These are phyloP conservation scores for Balamuthia mandrillaris DNA, from an alignment of 208 protist genomes.

Conservation along the genomic window DNA sequence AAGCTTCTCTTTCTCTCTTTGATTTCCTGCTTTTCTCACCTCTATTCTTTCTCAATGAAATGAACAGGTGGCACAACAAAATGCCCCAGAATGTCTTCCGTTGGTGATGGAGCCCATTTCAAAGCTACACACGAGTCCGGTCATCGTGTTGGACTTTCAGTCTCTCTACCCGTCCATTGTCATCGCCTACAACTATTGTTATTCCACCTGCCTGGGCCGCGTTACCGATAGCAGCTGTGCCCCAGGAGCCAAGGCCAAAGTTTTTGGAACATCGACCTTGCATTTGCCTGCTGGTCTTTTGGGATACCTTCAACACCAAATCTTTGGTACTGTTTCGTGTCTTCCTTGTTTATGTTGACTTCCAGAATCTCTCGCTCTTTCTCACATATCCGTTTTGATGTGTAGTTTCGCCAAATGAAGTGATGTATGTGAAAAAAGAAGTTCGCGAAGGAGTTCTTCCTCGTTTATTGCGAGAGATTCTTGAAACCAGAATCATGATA, in stretches of 20 bases:
- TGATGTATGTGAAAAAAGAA: conserved; percentile 47
- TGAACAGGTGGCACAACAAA: conserved; percentile 49
- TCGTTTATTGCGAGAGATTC: conserved; percentile 70
- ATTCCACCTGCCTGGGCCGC: conserved; percentile 79
- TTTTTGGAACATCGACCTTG: conserved; percentile 44
- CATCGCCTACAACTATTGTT: conserved; percentile 87
- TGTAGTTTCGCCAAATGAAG: conserved; percentile 58
- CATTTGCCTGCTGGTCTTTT: conserved; percentile 50
- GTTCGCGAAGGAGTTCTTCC: conserved; percentile 70
- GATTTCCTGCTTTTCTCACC: background rate
- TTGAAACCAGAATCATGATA: conserved; percentile 73
- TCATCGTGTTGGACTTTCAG: conserved; percentile 86
- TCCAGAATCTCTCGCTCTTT: background rate
- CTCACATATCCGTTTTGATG: background rate
- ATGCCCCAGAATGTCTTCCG: conserved; percentile 65
- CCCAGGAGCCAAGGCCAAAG: conserved; percentile 3
- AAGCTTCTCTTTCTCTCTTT: background rate
- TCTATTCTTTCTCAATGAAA: background rate
- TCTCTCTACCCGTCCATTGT: conserved; percentile 85
- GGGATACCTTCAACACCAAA: conserved; percentile 13
- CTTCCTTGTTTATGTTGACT: background rate
- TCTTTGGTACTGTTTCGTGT: conserved; percentile 31
- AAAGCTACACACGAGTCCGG: conserved; percentile 64
- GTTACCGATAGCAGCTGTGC: background rate
- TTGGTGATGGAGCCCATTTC: conserved; percentile 77